Base-by-base conservation (phyloP, 164 flowering plant genomes). In the Vitis rupestris region DNA sequence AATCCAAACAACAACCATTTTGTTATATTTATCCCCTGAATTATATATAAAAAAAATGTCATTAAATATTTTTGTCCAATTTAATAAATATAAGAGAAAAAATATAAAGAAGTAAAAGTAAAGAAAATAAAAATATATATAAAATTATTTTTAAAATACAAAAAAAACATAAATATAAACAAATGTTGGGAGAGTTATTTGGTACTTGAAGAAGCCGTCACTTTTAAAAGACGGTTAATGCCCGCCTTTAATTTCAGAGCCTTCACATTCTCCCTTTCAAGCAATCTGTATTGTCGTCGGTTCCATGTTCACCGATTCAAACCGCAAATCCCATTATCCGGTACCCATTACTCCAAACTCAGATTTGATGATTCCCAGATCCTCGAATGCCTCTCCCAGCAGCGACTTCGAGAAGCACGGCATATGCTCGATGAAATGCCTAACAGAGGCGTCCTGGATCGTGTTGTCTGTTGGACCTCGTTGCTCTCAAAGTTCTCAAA, bases 381-480 rank as follows among this genome's bases (percentile, higher is more conserved):
- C 10, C 70, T 77, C 1, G 58, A 47, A 8, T 72, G 44, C 10
- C 78, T 85, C 7, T 47, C 71, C 48, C 17, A 57, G 31, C n/a
- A 59, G 27, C 66, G 67, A 23, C 70, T 74, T 30, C 69, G 7
- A n/a, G 68, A 81, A 15, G 88, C 88, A 48, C 80, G 82, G 15
- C 50, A 59, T 59, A 57, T 85, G 85, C 82, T 87, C 55, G 82
- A 82, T 29, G 61, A 71, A 78, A 72, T 78, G 77, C 75, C 78
- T 11, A 9, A 66, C 0, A 77, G 80, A 73, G 67, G 74, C 62
- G 10, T 27, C 48, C 62, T 64, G 13, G 10, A 65, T 37, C 73
- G 64, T 9, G 71, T 83, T 52, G 76, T 82, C 30, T 31, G 15
- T n/a, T 81, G 86, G 80, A 86, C 91, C 29, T 75, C 86, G 1